Evolutionary conservation across 192 early-diverging fungal genomes (phyloP).

Genomic region (Coemansia sp.): DNA sequence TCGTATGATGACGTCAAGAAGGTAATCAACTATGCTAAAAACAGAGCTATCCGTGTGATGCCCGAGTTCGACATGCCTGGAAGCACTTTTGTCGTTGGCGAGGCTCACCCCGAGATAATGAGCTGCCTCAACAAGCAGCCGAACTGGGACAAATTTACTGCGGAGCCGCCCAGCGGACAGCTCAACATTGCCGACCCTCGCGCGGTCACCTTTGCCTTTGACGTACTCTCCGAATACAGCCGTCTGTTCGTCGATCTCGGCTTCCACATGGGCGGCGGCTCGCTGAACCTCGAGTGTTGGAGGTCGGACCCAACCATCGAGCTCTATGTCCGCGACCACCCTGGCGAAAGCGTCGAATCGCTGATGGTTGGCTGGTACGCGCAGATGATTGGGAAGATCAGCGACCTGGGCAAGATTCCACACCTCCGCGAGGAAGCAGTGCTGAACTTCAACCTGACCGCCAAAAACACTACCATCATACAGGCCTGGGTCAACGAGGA

Average conservation of each 20-base stretch:
- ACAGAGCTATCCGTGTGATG: constrained; percentile 80
- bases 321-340: constrained; percentile 52
- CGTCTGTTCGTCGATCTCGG: constrained; percentile 68
- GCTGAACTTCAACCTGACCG: constrained; percentile 56
- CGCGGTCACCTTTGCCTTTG: constrained; percentile 67
- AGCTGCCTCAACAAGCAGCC: constrained; percentile 66
- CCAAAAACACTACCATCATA: constrained; percentile 63
- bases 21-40: constrained; percentile 74
- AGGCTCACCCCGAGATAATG: constrained; percentile 64
- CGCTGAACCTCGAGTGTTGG: constrained; percentile 72
- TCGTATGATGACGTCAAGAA: constrained; percentile 68
- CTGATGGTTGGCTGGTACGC: constrained; percentile 35
- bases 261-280: constrained; percentile 76
- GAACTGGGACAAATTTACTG: constrained; percentile 62
- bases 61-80: constrained; percentile 91
- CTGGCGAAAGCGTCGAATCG: constrained; percentile 49
- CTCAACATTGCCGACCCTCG: constrained; percentile 69
- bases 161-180: constrained; percentile 81
- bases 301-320: constrained; percentile 57
- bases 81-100: constrained; percentile 63
- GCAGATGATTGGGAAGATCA: constrained; percentile 54
- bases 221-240: constrained; percentile 70
- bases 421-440: constrained; percentile 77
- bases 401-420: constrained; percentile 62
- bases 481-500: constrained; percentile 70